A percentile compares a stretch with the other conserved stretches of the same genome.
These are phyloP conservation scores for Neodidymelliopsis sp. DNA, from an alignment of 2,329 filamentous ascomycete species.

Conservation along the genomic window DNA sequence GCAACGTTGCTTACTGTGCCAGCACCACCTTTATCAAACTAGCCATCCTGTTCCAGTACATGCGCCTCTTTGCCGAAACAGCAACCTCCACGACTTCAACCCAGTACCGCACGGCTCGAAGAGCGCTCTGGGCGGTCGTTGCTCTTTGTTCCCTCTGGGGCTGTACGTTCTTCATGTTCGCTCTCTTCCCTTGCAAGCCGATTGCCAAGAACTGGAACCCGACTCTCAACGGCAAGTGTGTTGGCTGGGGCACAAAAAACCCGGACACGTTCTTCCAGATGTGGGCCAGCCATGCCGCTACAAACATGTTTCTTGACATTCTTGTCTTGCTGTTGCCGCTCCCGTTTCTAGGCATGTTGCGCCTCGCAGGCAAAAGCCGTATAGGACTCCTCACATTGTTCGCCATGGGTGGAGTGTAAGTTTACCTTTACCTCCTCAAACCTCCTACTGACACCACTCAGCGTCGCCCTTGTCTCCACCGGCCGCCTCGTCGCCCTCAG, in stretches of 20 bases:
- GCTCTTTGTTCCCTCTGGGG: constrained; percentile 40
- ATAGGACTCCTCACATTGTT: constrained; percentile 42
- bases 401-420: constrained; percentile 45
- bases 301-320: constrained; percentile 45
- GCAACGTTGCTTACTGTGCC: constrained; percentile 40
- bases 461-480: constrained; percentile 38
- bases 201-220: constrained; percentile 43
- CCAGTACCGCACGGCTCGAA: constrained; percentile 25
- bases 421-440: background rate
- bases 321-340: constrained; percentile 41
- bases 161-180: constrained; percentile 37
- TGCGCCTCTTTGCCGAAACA: constrained; percentile 43
- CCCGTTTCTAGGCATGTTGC: constrained; percentile 41
- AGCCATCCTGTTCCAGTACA: constrained; percentile 48
- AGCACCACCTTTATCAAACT: constrained; percentile 49
- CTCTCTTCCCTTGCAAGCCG: constrained; percentile 42
- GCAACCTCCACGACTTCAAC: constrained; percentile 16
- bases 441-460: constrained; percentile 19
- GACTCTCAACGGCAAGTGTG: constrained; percentile 32
- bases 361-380: constrained; percentile 40
- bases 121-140: constrained; percentile 31
- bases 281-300: constrained; percentile 40
- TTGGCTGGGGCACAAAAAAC: constrained; percentile 47
- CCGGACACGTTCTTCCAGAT: constrained; percentile 36
- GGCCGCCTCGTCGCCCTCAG: constrained; percentile 41